Evolutionary conservation across 257 asterid species (phyloP), one percentile per base, ranked within the genome.

Genomic region (Osmanthus fragrans): DNA sequence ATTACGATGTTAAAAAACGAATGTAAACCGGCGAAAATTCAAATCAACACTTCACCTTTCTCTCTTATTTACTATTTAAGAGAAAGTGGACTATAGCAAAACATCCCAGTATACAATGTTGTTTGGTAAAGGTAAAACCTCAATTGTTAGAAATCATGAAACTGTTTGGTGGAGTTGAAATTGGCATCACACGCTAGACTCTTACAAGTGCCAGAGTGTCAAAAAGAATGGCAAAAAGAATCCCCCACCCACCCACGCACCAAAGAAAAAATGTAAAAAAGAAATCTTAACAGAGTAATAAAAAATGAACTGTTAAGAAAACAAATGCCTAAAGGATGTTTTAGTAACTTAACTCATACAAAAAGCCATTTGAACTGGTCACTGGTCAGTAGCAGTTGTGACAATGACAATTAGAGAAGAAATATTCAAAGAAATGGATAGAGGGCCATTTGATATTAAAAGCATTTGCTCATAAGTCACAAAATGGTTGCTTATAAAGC

Each of bases 291-390:
- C n/a, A n/a, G n/a, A n/a, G n/a, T n/a, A n/a, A n/a, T n/a, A n/a
- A n/a, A n/a, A 40, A 10, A 40, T 40, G 2, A 32, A 32, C 11
- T 2, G 30, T 51, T n/a, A n/a, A 76, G 72, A 75, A 81, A 63
- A 74, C 78, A 81, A 77, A 15, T 27, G 18, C 8, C 9, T 7
- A 16, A 54, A 49, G 76, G 40, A 70, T 65, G 78, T 74, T 72
- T 45, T 32, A 5, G 34, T 68, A 79, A 76, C 19, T 79, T 71
- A 71, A 34, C 23, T 69, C 78, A 78, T 18, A 3, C 58, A 16
- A 77, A 80, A 67, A 81, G 86, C 73, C 88, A 80, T 56, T 77
- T 84, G 90, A 81, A 86, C 37, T 45, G 71, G 84, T 83, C 86
- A 86, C 37, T 45, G 71, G 84, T 83, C 86, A 86, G 83, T 79